Conservation (phyloP, 495 filamentous ascomycete species). For the Talaromyces wortmannii region DNA sequence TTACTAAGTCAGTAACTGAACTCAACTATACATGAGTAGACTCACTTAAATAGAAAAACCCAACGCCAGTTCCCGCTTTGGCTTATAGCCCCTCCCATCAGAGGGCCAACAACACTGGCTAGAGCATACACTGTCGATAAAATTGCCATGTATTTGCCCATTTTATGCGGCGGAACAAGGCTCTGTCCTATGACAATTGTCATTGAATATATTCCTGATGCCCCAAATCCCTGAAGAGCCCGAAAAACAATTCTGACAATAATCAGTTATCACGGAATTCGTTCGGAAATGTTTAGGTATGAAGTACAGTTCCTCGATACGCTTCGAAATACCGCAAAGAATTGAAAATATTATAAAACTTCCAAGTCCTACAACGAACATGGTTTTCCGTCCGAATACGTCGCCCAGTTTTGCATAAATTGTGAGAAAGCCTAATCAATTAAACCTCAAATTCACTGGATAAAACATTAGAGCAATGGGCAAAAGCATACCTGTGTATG, state of each 20-base stretch:
- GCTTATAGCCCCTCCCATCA: conserved; percentile 34
- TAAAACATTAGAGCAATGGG: conserved; percentile 2
- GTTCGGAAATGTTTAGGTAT: background rate
- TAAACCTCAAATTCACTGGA: background rate
- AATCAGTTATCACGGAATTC: conserved; percentile 6
- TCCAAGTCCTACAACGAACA: conserved; percentile 38
- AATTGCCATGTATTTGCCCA: conserved; percentile 4
- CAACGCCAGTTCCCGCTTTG: conserved; percentile 35
- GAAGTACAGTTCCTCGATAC: conserved; percentile 43
- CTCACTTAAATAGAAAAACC: conserved; percentile 34
- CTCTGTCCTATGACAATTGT: conserved; percentile 46
- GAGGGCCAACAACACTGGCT: conserved; percentile 28
- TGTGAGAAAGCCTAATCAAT: conserved; percentile 40
- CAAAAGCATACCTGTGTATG: conserved; percentile 37
- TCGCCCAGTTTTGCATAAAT: conserved; percentile 50
- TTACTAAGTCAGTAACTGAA: background rate
- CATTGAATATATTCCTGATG: conserved; percentile 43
- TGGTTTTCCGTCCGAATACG: conserved; percentile 43
- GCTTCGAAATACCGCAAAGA: conserved; percentile 42
- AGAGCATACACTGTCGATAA: conserved; percentile 12
- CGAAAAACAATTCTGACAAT: conserved; percentile 38
- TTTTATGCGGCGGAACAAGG: conserved; percentile 27
- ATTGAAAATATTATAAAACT: conserved; percentile 48
- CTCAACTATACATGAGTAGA: background rate
- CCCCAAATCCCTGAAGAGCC: conserved; percentile 48